Conservation (phyloP, 805 yeast species). For the Yarrowia deformans region DNA sequence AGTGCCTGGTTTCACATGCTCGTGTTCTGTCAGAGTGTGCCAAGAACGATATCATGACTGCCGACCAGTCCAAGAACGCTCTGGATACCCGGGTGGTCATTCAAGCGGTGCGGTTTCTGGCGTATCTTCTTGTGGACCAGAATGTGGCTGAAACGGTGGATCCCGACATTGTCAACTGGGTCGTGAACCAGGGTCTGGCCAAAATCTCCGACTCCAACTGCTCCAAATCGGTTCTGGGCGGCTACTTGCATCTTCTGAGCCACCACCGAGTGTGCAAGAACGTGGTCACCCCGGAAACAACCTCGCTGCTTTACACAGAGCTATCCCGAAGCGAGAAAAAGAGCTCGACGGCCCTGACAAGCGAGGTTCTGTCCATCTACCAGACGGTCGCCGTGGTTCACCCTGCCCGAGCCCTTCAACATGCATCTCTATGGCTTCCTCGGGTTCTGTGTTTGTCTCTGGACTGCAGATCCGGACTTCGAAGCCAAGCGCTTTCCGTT, state of each 20-base stretch:
- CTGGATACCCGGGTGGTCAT: constrained; percentile 35
- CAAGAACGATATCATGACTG: constrained; percentile 22
- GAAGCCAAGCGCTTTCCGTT: constrained; percentile 22
- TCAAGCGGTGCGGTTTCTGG: constrained; percentile 22
- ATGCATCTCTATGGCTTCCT: constrained; percentile 29
- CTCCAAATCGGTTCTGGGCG: constrained; percentile 33
- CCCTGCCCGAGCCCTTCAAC: constrained; percentile 17
- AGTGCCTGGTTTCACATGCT: not conserved
- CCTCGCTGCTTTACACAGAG: constrained; percentile 23
- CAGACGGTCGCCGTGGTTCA: constrained; percentile 2
- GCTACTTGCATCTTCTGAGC: constrained; percentile 33
- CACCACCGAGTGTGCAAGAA: constrained; percentile 33
- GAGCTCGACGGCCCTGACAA: constrained; percentile 25
- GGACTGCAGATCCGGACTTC: constrained; percentile 7
- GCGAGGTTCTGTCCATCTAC: constrained; percentile 31
- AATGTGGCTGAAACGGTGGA: constrained; percentile 18
- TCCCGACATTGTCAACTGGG: constrained; percentile 21
- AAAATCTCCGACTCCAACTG: constrained; percentile 12
- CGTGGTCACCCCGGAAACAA: constrained; percentile 18
- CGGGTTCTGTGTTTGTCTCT: constrained; percentile 9
- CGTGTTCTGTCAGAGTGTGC: constrained; percentile 12
- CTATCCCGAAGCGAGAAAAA: constrained; percentile 15
- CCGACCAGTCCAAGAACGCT: constrained; percentile 18
- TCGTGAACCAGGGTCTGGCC: constrained; percentile 14
- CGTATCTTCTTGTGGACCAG: constrained; percentile 22